These are phyloP conservation scores for Hyphopichia homilentoma DNA, from an alignment of 805 yeast species.

Conservation along the genomic window DNA sequence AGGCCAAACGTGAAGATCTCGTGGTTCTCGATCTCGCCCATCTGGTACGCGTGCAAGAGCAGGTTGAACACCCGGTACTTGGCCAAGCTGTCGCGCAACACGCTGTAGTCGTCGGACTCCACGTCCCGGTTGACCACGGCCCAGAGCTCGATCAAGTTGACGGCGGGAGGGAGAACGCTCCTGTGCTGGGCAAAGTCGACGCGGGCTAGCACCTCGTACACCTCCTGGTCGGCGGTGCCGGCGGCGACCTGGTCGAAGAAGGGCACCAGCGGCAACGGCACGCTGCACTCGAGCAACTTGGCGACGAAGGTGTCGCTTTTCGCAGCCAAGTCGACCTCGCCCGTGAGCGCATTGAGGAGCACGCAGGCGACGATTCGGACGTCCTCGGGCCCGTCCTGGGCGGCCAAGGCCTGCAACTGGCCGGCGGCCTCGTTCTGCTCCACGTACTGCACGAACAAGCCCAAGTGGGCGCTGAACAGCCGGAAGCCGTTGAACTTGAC, in stretches of 20 bases:
- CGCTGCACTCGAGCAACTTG: neutral
- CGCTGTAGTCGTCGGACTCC: slow-evolving; percentile 16
- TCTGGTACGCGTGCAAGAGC: slow-evolving; percentile 8
- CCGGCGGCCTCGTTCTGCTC: slow-evolving; percentile 3
- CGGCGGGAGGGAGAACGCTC: slow-evolving; percentile 4
- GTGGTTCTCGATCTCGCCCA: slow-evolving; percentile 2
- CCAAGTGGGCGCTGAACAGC: slow-evolving; percentile 16
- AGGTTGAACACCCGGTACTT: slow-evolving; percentile 28
- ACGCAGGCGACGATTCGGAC: neutral
- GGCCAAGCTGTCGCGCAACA: slow-evolving; percentile 12
- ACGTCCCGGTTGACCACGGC: slow-evolving; percentile 10
- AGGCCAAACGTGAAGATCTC: slow-evolving; percentile 9
- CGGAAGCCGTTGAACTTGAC: slow-evolving; percentile 35
- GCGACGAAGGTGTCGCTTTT: slow-evolving; percentile 1
- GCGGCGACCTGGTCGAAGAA: neutral
- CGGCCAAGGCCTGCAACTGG: too few species aligned
- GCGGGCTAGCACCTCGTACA: slow-evolving; percentile 16
- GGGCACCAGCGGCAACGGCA: neutral
- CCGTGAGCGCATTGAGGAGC: neutral
- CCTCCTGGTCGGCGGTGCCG: slow-evolving; percentile 9
- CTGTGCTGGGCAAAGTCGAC: slow-evolving; percentile 12
- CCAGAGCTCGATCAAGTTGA: slow-evolving; percentile 15
- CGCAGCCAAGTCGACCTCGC: neutral
- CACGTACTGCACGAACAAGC: slow-evolving; percentile 8
- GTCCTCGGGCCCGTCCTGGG: slow-evolving; percentile 2